Evolutionary conservation across 2,329 filamentous ascomycete species (phyloP), one percentile per base, ranked within the genome.

Genomic region (Stemphylium beticola): DNA sequence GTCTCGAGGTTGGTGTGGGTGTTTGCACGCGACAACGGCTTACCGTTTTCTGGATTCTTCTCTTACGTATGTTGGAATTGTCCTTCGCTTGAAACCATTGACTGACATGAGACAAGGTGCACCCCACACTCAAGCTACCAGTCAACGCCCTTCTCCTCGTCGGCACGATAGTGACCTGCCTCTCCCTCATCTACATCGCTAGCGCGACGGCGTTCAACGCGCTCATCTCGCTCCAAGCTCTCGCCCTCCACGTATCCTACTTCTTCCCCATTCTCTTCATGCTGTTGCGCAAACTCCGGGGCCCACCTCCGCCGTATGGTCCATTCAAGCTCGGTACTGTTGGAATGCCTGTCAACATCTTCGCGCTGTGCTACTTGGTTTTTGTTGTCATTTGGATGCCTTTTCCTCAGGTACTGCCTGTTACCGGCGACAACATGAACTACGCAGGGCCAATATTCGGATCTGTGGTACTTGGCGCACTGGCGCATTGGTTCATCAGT

Each of bases 1-100:
- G 78, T 78, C 0, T 80, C 79, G 0, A 77, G 81, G 3, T 63
- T 82, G 1, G 77, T 79, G 0, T 83, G 81, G 81, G 78, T 78
- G 0, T 83, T 81, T 71, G 77, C 80, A 11, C 66, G 77, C 4
- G 81, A 83, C 49, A 78, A 78, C 3, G 81, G 77, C 5, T 61
- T 82, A 0, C 79, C 79, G 0, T 72, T 69, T 32, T 75, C 69
- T 18, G 43, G 55, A 5, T 61, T 57, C 47, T 72, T 78, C 48
- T 65, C 73, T 40, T 64, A 71, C 38, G 66, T 73, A 59, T 42
- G 65, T 57, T 0, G 7, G 10, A 36, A n/a, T 29, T 24, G 12
- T 4, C 11, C 17, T 14, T 22, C 6, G n/a, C 20, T 7, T 4
- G 31, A 1, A 20, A 18, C n/a, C 20, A 18, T 12, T 15, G 14